Conservation (phyloP, 176 grass and related monocot genomes). For the Oryza nivara region DNA sequence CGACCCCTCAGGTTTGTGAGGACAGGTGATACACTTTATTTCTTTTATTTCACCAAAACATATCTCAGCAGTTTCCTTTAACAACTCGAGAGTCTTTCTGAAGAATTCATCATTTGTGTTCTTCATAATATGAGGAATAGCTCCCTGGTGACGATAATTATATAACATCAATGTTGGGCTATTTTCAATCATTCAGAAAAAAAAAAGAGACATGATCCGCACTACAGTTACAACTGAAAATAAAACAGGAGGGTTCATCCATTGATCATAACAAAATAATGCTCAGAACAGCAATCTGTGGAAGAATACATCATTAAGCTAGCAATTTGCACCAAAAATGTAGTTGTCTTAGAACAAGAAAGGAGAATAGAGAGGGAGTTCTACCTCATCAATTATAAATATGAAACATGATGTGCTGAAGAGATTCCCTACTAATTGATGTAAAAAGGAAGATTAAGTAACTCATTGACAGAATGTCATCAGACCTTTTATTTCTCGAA, state of each 20-base stretch:
- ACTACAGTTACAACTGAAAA: constrained; percentile 13
- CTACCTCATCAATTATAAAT: background rate
- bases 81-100: constrained; percentile 41
- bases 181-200: background rate
- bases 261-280: background rate
- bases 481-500: too few species aligned
- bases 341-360: background rate
- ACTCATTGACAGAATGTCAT: background rate
- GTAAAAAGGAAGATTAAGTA: background rate
- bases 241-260: constrained; percentile 4
- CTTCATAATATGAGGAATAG: constrained; percentile 62
- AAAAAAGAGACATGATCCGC: background rate
- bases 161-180: background rate
- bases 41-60: constrained; percentile 64
- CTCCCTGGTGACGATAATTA: constrained; percentile 52
- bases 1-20: constrained; percentile 67
- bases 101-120: constrained; percentile 78
- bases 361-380: background rate
- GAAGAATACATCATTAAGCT: background rate
- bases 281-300: background rate
- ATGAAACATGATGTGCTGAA: background rate
- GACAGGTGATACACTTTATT: constrained; percentile 66
- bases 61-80: constrained; percentile 66
- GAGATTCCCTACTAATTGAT: background rate
- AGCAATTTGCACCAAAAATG: background rate